Evolutionary conservation across 2,329 filamentous ascomycete genomes (phyloP).

Genomic region (Fusarium palustre): DNA sequence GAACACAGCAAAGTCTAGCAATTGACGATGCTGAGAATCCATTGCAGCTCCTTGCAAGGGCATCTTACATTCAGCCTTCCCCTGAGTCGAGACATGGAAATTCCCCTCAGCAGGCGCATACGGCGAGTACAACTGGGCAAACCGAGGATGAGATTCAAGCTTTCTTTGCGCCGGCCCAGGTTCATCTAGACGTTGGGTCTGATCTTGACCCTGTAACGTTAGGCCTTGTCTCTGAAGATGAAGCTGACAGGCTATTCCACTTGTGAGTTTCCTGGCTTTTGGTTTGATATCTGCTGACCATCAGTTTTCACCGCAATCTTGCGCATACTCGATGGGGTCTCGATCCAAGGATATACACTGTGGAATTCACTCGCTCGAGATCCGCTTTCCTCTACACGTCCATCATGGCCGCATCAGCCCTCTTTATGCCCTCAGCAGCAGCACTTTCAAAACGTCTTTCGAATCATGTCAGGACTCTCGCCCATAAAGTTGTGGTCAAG

Average conservation of each 20-base stretch:
- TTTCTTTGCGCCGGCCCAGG: constrained; percentile 75
- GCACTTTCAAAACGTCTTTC: constrained; percentile 74
- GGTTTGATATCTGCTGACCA: background rate
- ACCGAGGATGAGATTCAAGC: constrained; percentile 64
- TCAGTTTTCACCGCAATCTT: constrained; percentile 75
- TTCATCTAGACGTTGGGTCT: constrained; percentile 70
- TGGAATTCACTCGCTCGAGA: constrained; percentile 72
- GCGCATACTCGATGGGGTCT: constrained; percentile 81
- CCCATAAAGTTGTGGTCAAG: constrained; percentile 69
- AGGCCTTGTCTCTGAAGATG: constrained; percentile 73
- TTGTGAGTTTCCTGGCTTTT: constrained; percentile 62
- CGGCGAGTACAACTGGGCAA: constrained; percentile 38
- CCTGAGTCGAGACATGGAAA: constrained; percentile 51
- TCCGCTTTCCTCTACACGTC: constrained; percentile 80
- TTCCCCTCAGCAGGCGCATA: constrained; percentile 44
- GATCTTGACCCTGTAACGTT: constrained; percentile 77
- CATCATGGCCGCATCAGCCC: constrained; percentile 74
- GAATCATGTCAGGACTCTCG: constrained; percentile 72
- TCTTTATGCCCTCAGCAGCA: constrained; percentile 73
- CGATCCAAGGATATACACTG: constrained; percentile 74
- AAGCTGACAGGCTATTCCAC: constrained; percentile 72
- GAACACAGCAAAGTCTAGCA: constrained; percentile 64
- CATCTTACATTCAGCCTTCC: constrained; percentile 74
- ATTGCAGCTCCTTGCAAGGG: constrained; percentile 76
- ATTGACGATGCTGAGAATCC: constrained; percentile 82